Conservation (phyloP, 306 rosid genomes). For the Purshia tridentata region DNA sequence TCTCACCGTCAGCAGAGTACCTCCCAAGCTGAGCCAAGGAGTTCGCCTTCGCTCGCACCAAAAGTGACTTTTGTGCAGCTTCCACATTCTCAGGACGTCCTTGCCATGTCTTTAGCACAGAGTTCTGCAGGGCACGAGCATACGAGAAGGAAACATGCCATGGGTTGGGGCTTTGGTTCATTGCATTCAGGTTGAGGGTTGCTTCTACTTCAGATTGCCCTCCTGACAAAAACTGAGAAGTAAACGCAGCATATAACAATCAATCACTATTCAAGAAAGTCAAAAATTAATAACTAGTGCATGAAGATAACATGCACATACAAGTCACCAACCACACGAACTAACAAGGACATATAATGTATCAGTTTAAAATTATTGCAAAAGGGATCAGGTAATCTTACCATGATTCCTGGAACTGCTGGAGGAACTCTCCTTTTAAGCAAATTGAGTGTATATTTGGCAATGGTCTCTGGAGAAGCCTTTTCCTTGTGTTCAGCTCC, state of each 20-base stretch:
- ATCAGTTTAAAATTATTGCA: not conserved
- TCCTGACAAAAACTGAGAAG: constrained; percentile 84
- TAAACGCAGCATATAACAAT: constrained; percentile 17
- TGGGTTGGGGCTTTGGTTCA: constrained; percentile 99
- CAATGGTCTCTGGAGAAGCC: constrained; percentile 88
- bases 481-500: constrained; percentile 94
- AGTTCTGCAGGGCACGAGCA: constrained; percentile 92
- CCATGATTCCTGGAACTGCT: constrained; percentile 99
- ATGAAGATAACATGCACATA: no score
- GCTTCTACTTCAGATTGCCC: constrained; percentile 98
- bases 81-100: constrained; percentile 75
- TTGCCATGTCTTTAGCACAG: constrained; percentile 95
- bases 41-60: constrained; percentile 95
- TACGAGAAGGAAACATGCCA: constrained; percentile 99
- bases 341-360: no score
- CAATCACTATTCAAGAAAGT: no score
- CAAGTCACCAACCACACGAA: no score
- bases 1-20: constrained; percentile 82
- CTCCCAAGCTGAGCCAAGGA: constrained; percentile 96
- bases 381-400: constrained; percentile 28
- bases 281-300: no score
- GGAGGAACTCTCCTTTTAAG: constrained; percentile 96
- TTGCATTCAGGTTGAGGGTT: constrained; percentile 85
- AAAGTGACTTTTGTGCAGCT: constrained; percentile 76
- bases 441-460: constrained; percentile 71